A percentile compares a stretch with the other conserved stretches of the same genome.
Conservation (phyloP, 805 yeast species). For the Kodamaea laetipori region DNA sequence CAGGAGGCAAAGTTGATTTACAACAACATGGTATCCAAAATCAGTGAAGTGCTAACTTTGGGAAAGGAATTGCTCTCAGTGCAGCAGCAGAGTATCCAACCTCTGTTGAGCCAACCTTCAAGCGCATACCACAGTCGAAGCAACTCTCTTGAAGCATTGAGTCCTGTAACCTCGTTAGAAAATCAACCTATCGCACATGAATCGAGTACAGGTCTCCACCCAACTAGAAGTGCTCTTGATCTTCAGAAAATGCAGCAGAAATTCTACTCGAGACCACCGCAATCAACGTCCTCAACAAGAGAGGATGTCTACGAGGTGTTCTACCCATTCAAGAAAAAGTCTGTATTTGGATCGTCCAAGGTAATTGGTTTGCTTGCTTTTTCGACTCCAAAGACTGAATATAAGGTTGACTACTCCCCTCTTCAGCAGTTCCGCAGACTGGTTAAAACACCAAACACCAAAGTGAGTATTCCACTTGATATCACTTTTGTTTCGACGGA, state of each 20-base stretch:
- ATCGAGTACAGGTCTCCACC: slow-evolving; percentile 11
- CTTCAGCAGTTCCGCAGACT: slow-evolving; percentile 19
- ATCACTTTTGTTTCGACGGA: slow-evolving; percentile 29
- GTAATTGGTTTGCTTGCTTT: slow-evolving; percentile 35
- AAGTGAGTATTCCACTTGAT: slow-evolving; percentile 33
- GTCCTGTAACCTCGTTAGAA: neutral
- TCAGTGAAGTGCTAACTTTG: slow-evolving; percentile 30
- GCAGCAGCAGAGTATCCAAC: slow-evolving; percentile 4
- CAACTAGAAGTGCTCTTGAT: slow-evolving; percentile 27
- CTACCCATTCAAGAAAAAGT: slow-evolving; percentile 32
- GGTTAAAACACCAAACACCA: slow-evolving; percentile 17
- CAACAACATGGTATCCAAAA: slow-evolving; percentile 27
- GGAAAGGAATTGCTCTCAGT: slow-evolving; percentile 25
- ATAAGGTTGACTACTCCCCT: slow-evolving; percentile 25
- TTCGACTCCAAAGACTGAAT: slow-evolving; percentile 33
- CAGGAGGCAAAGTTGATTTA: slow-evolving; percentile 39
- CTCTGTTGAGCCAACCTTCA: neutral
- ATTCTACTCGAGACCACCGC: slow-evolving; percentile 16
- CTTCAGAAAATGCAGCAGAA: slow-evolving; percentile 33
- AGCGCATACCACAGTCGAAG: slow-evolving; percentile 1
- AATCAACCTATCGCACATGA: neutral
- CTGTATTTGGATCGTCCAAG: slow-evolving; percentile 33
- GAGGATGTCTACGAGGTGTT: slow-evolving; percentile 30
- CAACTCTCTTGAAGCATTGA: neutral
- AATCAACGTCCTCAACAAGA: slow-evolving; percentile 6